A percentile compares a stretch with the other conserved stretches of the same genome.
These are phyloP conservation scores for Suhomyces sp. DNA, from an alignment of 805 yeast species.

Conservation along the genomic window DNA sequence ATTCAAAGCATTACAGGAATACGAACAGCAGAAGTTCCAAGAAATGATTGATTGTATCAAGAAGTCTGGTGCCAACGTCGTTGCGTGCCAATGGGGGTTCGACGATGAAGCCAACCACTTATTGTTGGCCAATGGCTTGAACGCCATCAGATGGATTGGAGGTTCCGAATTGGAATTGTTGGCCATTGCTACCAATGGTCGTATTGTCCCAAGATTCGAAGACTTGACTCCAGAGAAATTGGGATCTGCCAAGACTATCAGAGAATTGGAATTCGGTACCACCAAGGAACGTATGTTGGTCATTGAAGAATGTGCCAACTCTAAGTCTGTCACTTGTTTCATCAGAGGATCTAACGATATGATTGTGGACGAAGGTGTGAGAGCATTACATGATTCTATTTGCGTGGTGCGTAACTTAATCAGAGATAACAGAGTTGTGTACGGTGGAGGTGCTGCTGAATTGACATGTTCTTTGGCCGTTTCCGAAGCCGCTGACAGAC, in stretches of 20 bases:
- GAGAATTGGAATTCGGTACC: slow-evolving; percentile 93
- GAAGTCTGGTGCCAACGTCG: slow-evolving; percentile 90
- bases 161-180: slow-evolving; percentile 94
- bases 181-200: slow-evolving; percentile 96
- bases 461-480: slow-evolving; percentile 90
- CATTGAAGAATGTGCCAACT: slow-evolving; percentile 82
- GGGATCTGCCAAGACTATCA: slow-evolving; percentile 82
- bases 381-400: slow-evolving; percentile 94
- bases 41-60: slow-evolving; percentile 89
- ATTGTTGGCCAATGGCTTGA: slow-evolving; percentile 79
- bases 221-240: slow-evolving; percentile 79
- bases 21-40: slow-evolving; percentile 86
- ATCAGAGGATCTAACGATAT: slow-evolving; percentile 95
- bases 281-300: slow-evolving; percentile 95
- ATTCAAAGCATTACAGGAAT: slow-evolving; percentile 83
- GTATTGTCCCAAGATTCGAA: slow-evolving; percentile 96
- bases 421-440: slow-evolving; percentile 90
- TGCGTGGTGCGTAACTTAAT: slow-evolving; percentile 97
- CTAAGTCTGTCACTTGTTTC: slow-evolving; percentile 88
- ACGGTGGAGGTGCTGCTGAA: slow-evolving; percentile 99
- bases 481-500: slow-evolving; percentile 86
- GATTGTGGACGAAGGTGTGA: slow-evolving; percentile 95
- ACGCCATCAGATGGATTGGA: slow-evolving; percentile 99
- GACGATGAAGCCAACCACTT: slow-evolving; percentile 98
- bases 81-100: slow-evolving; percentile 99